Base-by-base conservation (phyloP, 2,329 filamentous ascomycete genomes). In the Sporothrix pallida region DNA sequence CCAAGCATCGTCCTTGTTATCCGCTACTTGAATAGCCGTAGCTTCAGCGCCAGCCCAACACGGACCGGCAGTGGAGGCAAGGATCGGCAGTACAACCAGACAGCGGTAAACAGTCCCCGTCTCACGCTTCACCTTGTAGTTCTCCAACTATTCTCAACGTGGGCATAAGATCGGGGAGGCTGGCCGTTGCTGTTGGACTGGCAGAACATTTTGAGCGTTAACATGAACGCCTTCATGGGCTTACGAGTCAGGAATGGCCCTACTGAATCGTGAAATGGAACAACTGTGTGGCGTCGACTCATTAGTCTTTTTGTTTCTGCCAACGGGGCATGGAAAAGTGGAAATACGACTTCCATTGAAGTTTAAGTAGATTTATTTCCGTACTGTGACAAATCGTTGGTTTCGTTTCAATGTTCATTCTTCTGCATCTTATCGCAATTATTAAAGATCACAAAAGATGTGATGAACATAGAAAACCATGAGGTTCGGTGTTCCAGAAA, bases 1-100 rank as follows among this genome's bases (percentile, higher is more conserved):
- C 58, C 15, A 7, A 62, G 31, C 31, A 37, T 37, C 31, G 31
- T 37, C 31, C 31, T 37, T 37, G 31, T 6, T 37, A 37, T 37
- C 31, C 44, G 63, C 63, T 48, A 67, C 44, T 67, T 67, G 12
- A 67, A 67, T 67, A 67, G 9, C 63, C 63, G 63, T 63, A 63
- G 60, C 60, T 63, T 37, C 7, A 7, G 7, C 31, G 31, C 31
- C 31, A 37, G 31, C 4, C 31, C 5, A n/a, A 42, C 8, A 37
- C 37, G 37, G 60, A 10, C 31, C 37, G 13, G 26, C 56, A 60
- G 26, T 60, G 17, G 17, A 4, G 23, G 37, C 12, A 13, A 44
- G 23, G 17, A 46, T 63, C 60, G 52, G 20, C 9, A 56, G 37
- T 37, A 60, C 56, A 17, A 17, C 56, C 12, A 13, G 3, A 9